These are phyloP conservation scores for Syncephalastrum contaminatum DNA, from an alignment of 371 early-diverging fungal genomes.

Conservation along the genomic window DNA sequence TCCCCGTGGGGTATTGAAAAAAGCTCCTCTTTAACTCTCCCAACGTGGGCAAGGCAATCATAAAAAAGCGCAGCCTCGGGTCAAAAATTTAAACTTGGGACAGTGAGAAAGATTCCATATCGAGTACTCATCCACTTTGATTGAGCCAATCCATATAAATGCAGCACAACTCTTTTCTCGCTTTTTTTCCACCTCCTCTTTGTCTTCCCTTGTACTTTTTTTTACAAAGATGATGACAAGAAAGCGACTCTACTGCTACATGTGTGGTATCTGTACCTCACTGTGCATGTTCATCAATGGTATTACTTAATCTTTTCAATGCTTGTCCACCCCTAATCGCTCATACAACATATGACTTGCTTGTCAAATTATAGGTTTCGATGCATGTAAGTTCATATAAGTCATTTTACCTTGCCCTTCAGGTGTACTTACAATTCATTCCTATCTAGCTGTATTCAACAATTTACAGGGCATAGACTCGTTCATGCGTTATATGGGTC, in stretches of 20 bases:
- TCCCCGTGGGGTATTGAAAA: too few relatives aligned
- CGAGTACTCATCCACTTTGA: too few relatives aligned
- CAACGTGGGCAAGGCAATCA: too few relatives aligned
- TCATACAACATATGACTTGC: too few relatives aligned
- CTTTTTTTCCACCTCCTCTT: neutral
- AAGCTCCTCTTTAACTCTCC: too few relatives aligned
- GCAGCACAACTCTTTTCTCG: too few relatives aligned
- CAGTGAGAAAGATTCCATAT: too few relatives aligned
- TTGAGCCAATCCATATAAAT: too few relatives aligned
- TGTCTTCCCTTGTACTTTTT: constrained; percentile 1
- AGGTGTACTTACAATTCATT: neutral
- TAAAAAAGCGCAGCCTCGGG: too few relatives aligned
- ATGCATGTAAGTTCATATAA: constrained; percentile 21
- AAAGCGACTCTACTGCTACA: constrained; percentile 19
- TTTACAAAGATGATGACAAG: constrained; percentile 9
- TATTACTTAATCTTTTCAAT: too few relatives aligned
- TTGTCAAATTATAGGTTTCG: constrained; percentile 7
- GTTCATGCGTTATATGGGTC: constrained; percentile 24
- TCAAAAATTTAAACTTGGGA: too few relatives aligned
- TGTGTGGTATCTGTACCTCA: constrained; percentile 17
- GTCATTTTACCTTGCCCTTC: neutral
- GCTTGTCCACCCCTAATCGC: too few relatives aligned
- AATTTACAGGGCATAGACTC: constrained; percentile 20
- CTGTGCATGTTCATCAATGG: constrained; percentile 33
- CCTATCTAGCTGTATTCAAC: constrained; percentile 23